Percentiles rank a stretch among this genome's conserved stretches.
Conservation (phyloP, 148 eudicot genomes). For the Amaranthus hypochondriacus region DNA sequence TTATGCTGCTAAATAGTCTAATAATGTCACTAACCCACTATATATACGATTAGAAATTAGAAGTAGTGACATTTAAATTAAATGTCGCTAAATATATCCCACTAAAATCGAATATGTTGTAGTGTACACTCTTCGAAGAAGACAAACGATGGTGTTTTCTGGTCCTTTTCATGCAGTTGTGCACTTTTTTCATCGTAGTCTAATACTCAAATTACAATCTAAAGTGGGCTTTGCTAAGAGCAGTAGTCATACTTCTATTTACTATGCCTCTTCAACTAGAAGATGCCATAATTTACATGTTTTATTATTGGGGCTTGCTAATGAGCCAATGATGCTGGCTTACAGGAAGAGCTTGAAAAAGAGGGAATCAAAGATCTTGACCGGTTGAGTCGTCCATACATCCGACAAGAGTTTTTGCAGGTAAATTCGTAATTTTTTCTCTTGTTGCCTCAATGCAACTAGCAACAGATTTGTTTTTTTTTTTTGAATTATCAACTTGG, state of each 20-base stretch:
- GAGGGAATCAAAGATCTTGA: slow-evolving; percentile 96
- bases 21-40: too few species aligned
- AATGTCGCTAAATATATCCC: too few species aligned
- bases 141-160: too few species aligned
- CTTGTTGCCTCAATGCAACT: slow-evolving; percentile 1
- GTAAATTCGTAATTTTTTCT: slow-evolving; percentile 30
- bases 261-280: not conserved
- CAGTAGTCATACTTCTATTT: not conserved
- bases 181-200: not conserved
- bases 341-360: slow-evolving; percentile 92
- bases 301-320: slow-evolving; percentile 4
- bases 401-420: slow-evolving; percentile 63
- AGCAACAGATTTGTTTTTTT: too few species aligned
- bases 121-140: too few species aligned
- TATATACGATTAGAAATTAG: too few species aligned
- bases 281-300: slow-evolving; percentile 4
- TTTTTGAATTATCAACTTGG: not conserved
- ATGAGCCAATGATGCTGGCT: slow-evolving; percentile 11
- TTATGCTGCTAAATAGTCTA: too few species aligned
- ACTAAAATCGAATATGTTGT: too few species aligned
- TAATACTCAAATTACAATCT: not conserved
- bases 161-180: not conserved
- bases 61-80: too few species aligned
- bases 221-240: not conserved
- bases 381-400: slow-evolving; percentile 79